Evolutionary conservation across 768 basidiomycete genomes (phyloP), one percentile per base, ranked within the genome.

Genomic region (Boletus insuetus): DNA sequence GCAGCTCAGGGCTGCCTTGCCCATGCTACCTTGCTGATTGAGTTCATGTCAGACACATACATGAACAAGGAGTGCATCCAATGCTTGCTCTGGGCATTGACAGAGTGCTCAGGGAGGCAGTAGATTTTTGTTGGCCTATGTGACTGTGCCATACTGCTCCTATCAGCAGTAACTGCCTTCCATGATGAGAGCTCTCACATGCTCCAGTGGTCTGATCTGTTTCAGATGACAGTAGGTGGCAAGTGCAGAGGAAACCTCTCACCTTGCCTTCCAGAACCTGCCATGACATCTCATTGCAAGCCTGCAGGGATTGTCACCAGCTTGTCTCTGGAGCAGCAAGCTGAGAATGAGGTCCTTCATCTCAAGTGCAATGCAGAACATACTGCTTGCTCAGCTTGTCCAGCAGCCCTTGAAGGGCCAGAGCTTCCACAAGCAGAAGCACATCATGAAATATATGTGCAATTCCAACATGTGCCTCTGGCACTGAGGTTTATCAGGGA

Each of bases 211-310:
- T 54, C 47, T 16, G 47, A 54, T 35, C 53, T 54, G 20, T 54
- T 54, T 11, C 1, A 11, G 41, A 54, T 41, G 12, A 38, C n/a
- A 46, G 3, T 49, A 55, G 14, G 52, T 74, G 32, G 40, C n/a
- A 1, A 51, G 54, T n/a, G 63, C 62, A 4, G 59, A 69, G 41
- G 35, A 52, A 13, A 49, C 54, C n/a, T 46, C 45, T 11, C 46
- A 37, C 0, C 46, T 65, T 11, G 51, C 58, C 14, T 58, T 72
- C 14, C 20, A 69, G 43, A 53, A 58, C 13, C 58, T 75, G 0
- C 72, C 71, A 1, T 54, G 60, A n/a, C 60, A 61, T 19, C 45
- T 46, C 19, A 13, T 46, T 7, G 4, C 31, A 12, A 46, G 45
- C n/a, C 31, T 46, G 17, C 31, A 13, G 32, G 45, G n/a, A 46